phyloP scores from a whole-genome alignment of 2,329 filamentous ascomycete genomes.

The Aspergillus ibericus region DNA sequence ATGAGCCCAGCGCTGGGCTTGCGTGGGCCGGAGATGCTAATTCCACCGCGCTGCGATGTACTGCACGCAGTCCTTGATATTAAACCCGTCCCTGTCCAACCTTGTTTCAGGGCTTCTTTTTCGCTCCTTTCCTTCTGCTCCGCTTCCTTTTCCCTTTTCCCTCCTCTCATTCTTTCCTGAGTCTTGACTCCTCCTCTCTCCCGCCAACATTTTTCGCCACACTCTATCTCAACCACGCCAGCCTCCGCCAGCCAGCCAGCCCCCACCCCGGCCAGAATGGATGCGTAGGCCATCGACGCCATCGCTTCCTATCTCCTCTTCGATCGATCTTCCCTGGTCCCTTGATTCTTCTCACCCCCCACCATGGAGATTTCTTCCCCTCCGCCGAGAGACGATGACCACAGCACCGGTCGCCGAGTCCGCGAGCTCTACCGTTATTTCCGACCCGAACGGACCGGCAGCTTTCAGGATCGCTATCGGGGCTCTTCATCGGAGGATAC shows the following conservation, averaged over 20 bases:
- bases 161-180: background rate
- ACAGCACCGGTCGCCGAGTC: conserved; percentile 33
- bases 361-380: conserved; percentile 1
- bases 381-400: conserved; percentile 16
- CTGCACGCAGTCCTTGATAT: conserved; percentile 8
- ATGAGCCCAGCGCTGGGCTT: background rate
- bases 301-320: background rate
- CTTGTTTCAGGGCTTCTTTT: background rate
- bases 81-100: conserved; percentile 1
- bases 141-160: background rate
- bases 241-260: background rate
- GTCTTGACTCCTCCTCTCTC: background rate
- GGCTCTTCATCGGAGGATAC: conserved; percentile 7
- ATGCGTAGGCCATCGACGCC: conserved; percentile 2
- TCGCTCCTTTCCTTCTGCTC: background rate
- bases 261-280: background rate
- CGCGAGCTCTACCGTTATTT: conserved; percentile 45
- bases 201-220: conserved; percentile 4
- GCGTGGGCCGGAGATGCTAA: background rate
- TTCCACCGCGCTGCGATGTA: background rate
- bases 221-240: conserved; percentile 6
- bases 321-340: background rate
- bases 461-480: background rate
- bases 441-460: conserved; percentile 27
- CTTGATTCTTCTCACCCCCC: background rate